Conservation (phyloP, 2,329 filamentous ascomycete species). For the Acrocalymma vagum region DNA sequence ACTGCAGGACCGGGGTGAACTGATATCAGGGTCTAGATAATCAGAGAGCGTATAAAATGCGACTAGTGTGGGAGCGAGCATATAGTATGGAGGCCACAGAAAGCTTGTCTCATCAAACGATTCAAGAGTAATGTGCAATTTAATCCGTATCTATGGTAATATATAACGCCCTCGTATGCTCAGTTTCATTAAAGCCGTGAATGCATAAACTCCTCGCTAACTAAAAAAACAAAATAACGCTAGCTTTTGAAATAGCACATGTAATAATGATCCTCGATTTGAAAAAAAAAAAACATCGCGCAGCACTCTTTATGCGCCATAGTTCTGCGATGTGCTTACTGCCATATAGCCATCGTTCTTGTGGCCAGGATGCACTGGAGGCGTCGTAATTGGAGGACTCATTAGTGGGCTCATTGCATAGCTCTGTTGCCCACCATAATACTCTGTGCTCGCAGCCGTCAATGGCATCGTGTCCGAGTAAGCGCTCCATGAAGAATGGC, state of each 20-base stretch:
- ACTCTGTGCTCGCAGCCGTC: conserved; percentile 21
- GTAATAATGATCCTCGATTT: neutral
- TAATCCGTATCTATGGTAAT: no score
- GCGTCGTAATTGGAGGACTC: conserved; percentile 25
- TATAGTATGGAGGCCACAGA: no score
- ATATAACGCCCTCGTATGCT: no score
- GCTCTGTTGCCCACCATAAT: conserved; percentile 15
- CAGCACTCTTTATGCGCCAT: conserved; percentile 14
- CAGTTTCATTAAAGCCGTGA: no score
- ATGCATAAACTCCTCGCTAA: conserved; percentile 15
- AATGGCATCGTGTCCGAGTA: conserved; percentile 25
- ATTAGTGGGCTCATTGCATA: conserved; percentile 28
- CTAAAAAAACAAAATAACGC: neutral
- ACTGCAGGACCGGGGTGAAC: no score
- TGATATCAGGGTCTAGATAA: no score
- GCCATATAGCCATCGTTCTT: conserved; percentile 26
- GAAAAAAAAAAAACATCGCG: neutral
- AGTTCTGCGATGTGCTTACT: conserved; percentile 23
- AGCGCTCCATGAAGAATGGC: conserved; percentile 27
- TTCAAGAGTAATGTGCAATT: no score
- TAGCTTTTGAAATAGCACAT: conserved; percentile 1
- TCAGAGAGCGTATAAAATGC: no score
- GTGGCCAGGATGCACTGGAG: conserved; percentile 10
- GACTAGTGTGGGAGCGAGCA: no score
- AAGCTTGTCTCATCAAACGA: no score